Conservation (phyloP, 345 rosid genomes). For the Salix brachista region DNA sequence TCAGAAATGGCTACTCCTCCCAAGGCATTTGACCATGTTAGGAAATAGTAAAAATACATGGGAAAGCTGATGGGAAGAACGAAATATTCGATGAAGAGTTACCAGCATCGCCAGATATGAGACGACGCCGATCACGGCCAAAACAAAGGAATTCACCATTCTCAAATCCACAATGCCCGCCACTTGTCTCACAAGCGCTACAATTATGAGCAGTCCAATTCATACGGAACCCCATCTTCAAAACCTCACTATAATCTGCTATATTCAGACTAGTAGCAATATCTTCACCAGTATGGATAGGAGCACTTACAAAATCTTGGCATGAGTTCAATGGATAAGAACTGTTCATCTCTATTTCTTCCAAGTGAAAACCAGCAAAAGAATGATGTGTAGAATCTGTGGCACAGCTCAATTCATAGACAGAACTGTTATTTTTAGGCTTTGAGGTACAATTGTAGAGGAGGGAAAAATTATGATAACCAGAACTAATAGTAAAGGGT, state of each 20-base stretch:
- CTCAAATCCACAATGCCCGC: slow-evolving; percentile 46
- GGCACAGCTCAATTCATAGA: slow-evolving; percentile 30
- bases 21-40: neutral
- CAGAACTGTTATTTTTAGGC: neutral
- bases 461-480: slow-evolving; percentile 27
- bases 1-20: neutral
- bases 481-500: slow-evolving; percentile 35
- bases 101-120: slow-evolving; percentile 43
- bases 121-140: slow-evolving; percentile 39
- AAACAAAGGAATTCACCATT: slow-evolving; percentile 40
- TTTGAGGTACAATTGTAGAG: slow-evolving; percentile 39
- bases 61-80: neutral
- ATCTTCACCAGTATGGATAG: slow-evolving; percentile 16
- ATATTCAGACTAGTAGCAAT: neutral
- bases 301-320: slow-evolving; percentile 20
- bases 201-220: slow-evolving; percentile 48
- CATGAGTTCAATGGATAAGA: slow-evolving; percentile 26
- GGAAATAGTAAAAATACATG: neutral
- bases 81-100: slow-evolving; percentile 5
- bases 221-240: slow-evolving; percentile 54
- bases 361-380: slow-evolving; percentile 37
- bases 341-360: neutral
- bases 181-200: slow-evolving; percentile 37
- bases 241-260: slow-evolving; percentile 31
- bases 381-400: slow-evolving; percentile 23